Base-by-base conservation (phyloP, 768 basidiomycete genomes). In the Mycena filopes region DNA sequence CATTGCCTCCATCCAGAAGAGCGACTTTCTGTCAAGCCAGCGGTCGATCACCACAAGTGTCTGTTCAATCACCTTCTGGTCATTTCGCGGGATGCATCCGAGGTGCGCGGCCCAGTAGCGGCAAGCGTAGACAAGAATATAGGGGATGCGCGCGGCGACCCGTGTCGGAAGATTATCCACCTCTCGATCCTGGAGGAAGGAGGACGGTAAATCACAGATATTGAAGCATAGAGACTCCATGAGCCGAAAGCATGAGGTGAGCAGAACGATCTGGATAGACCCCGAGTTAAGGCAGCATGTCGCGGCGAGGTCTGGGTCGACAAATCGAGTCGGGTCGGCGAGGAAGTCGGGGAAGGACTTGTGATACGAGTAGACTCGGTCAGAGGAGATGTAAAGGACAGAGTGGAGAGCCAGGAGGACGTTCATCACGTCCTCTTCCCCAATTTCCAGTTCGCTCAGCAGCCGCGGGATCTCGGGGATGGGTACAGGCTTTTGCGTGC, bases 61-160 rank as follows among this genome's bases (percentile, higher is more conserved):
- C n/a, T n/a, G n/a, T n/a, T n/a, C n/a, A n/a, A n/a, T n/a, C n/a
- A n/a, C n/a, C n/a, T n/a, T n/a, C n/a, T n/a, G n/a, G n/a, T n/a
- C n/a, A n/a, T n/a, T n/a, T n/a, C n/a, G n/a, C n/a, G n/a, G n/a
- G n/a, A n/a, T n/a, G n/a, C n/a, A 59, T 28, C 33, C 28, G 3
- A 66, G 29, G 40, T 66, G 65, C 15, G 18, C 47, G 6, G 49
- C 23, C 66, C 66, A 67, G 61, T 67, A 40, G 11, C 48, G 46
- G 33, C 61, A 67, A 5, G 66, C 66, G 55, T 67, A 67, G 9
- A 9, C 16, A 21, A 67, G 25, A 2, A 41, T 4, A 16, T 29
- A 43, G 25, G 42, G 21, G 38, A 63, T 63, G 13, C 25, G 20
- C 21, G 47, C 47, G 1, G 50, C 7, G 38, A 48, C 21, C 16